A percentile compares a stretch with the other conserved stretches of the same genome.
These are phyloP conservation scores for Gaultheria prostrata DNA, from an alignment of 148 eudicot species.

Conservation along the genomic window DNA sequence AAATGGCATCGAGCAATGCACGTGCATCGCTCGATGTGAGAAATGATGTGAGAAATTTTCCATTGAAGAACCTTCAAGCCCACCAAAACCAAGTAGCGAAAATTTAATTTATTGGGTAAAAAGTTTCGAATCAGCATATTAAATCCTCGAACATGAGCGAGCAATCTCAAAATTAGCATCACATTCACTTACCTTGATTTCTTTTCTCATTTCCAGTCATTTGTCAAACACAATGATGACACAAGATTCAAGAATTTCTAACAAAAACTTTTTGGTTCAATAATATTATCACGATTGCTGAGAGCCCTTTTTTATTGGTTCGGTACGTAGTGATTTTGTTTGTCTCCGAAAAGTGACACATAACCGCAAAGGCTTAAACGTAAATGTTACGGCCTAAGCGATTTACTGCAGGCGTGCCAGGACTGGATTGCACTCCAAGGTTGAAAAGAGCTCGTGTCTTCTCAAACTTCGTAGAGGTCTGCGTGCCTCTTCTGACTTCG, in stretches of 20 bases:
- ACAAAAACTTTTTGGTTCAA: background rate
- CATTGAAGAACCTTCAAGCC: background rate
- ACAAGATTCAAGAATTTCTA: background rate
- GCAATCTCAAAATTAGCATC: background rate
- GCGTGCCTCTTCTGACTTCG: too few relatives aligned
- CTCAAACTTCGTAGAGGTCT: too few relatives aligned
- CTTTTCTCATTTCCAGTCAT: background rate
- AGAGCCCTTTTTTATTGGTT: background rate
- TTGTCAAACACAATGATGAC: background rate
- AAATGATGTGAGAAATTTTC: too few relatives aligned
- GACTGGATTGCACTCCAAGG: too few relatives aligned
- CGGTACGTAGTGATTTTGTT: too few relatives aligned
- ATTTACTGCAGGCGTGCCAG: too few relatives aligned
- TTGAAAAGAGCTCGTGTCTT: too few relatives aligned
- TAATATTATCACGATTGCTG: background rate
- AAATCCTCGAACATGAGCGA: background rate
- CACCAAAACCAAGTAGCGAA: background rate
- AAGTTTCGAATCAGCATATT: background rate
- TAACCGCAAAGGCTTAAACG: too few relatives aligned
- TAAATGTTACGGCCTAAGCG: too few relatives aligned
- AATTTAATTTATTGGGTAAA: background rate
- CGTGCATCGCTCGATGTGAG: too few relatives aligned
- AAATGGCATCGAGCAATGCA: too few relatives aligned
- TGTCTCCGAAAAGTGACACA: too few relatives aligned
- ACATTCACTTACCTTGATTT: background rate